Conservation (phyloP, 1,139 yeast species). For the Taiozyma sp. region DNA sequence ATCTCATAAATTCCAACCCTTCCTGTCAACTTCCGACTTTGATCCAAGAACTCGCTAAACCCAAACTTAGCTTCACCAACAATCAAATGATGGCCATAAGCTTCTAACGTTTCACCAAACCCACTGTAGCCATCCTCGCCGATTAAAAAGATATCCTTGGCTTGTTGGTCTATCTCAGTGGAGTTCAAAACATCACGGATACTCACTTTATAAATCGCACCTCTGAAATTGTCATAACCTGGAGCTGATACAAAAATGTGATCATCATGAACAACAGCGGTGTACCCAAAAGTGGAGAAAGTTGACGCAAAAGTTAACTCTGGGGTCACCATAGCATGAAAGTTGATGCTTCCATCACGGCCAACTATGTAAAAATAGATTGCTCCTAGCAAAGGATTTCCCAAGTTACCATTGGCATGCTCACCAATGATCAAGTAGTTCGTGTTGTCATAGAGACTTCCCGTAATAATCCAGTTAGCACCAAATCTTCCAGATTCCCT, state of each 20-base stretch:
- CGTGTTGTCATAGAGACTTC: conserved; percentile 8
- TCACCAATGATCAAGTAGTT: conserved; percentile 27
- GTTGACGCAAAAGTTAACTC: conserved; percentile 13
- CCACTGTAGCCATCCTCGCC: conserved; percentile 31
- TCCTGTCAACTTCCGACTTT: conserved; percentile 21
- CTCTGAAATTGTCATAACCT: conserved; percentile 32
- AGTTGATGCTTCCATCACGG: conserved; percentile 9
- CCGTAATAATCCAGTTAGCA: conserved; percentile 24
- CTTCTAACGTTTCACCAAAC: conserved; percentile 35
- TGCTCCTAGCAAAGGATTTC: conserved; percentile 33
- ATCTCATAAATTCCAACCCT: conserved; percentile 19
- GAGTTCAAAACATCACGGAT: conserved; percentile 22
- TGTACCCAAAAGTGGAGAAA: conserved; percentile 31
- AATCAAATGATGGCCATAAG: conserved; percentile 27
- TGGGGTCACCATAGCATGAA: conserved; percentile 14
- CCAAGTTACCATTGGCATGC: conserved; percentile 14
- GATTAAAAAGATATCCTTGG: conserved; percentile 18
- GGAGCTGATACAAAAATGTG: conserved; percentile 35
- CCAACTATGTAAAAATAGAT: conserved; percentile 32
- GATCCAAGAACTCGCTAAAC: conserved; percentile 21
- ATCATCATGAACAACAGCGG: conserved; percentile 24
- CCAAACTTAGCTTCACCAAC: conserved; percentile 46
- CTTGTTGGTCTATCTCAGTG: conserved; percentile 4
- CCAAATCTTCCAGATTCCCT: conserved; percentile 28
- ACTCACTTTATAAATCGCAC: conserved; percentile 39